A percentile compares a stretch with the other conserved stretches of the same genome.
Conservation (phyloP, 2,329 filamentous ascomycete species). For the Fusarium staphyleae region DNA sequence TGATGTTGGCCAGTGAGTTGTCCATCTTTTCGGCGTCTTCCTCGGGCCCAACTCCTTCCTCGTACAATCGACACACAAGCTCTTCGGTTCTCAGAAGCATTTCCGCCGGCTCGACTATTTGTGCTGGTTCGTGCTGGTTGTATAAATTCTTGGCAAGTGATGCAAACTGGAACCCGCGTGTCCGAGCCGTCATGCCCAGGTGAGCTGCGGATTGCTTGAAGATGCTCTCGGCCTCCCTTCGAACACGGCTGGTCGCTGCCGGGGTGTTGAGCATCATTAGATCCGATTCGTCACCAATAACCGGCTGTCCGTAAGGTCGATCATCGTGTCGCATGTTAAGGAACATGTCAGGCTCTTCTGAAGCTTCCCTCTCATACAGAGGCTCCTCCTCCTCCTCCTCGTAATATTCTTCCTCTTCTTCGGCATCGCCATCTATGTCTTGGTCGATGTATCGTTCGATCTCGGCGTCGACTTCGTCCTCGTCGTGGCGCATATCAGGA, state of each 20-base stretch:
- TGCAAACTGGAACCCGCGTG: slow-evolving; percentile 69
- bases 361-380: slow-evolving; percentile 49
- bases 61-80: slow-evolving; percentile 70
- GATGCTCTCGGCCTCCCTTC: slow-evolving; percentile 63
- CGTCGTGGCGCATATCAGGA: slow-evolving; percentile 31
- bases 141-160: slow-evolving; percentile 76
- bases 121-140: slow-evolving; percentile 60
- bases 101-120: slow-evolving; percentile 72
- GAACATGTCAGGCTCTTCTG: slow-evolving; percentile 57
- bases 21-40: slow-evolving; percentile 65
- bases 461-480: slow-evolving; percentile 46
- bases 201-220: slow-evolving; percentile 60
- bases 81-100: slow-evolving; percentile 80
- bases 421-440: slow-evolving; percentile 50
- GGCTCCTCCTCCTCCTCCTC: slow-evolving; percentile 52
- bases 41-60: slow-evolving; percentile 63
- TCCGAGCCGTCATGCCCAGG: slow-evolving; percentile 51
- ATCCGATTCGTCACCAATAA: slow-evolving; percentile 57
- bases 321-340: slow-evolving; percentile 57
- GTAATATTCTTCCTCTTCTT: slow-evolving; percentile 43
- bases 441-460: slow-evolving; percentile 48
- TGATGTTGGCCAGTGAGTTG: slow-evolving; percentile 61
- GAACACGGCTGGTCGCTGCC: slow-evolving; percentile 60
- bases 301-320: slow-evolving; percentile 48
- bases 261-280: slow-evolving; percentile 64